Percentiles rank a stretch among this genome's conserved stretches.
Evolutionary conservation across 768 basidiomycete species (phyloP).

Genomic region (Calocybe cyanea): DNA sequence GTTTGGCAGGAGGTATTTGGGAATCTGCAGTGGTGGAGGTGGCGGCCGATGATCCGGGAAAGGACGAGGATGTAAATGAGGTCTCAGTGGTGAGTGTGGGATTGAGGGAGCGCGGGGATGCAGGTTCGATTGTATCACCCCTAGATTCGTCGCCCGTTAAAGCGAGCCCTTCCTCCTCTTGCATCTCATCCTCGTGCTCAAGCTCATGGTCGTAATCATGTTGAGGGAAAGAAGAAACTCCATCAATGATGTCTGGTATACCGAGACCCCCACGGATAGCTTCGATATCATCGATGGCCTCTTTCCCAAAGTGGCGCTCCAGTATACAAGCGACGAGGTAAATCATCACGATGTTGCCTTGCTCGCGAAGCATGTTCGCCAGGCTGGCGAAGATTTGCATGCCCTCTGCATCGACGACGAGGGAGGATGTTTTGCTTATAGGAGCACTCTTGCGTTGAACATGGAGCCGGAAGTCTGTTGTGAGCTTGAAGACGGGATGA

Average conservation of each 20-base stretch:
- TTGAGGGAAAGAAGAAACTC: slow-evolving; percentile 30
- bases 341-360: slow-evolving; percentile 68
- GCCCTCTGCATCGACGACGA: slow-evolving; percentile 59
- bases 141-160: slow-evolving; percentile 18
- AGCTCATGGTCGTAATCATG: slow-evolving; percentile 24
- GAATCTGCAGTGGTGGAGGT: too few relatives aligned
- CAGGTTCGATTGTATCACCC: slow-evolving; percentile 12
- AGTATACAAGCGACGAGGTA: slow-evolving; percentile 88
- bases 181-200: slow-evolving; percentile 19
- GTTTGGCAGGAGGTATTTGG: too few relatives aligned
- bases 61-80: slow-evolving; percentile 5
- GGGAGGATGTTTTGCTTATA: slow-evolving; percentile 62
- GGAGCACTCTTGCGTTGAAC: slow-evolving; percentile 79
- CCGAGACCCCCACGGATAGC: slow-evolving; percentile 52
- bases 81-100: slow-evolving; percentile 2
- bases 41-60: slow-evolving; percentile 7
- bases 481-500: slow-evolving; percentile 78
- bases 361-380: slow-evolving; percentile 56
- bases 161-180: slow-evolving; percentile 5
- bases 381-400: slow-evolving; percentile 69
- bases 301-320: slow-evolving; percentile 81
- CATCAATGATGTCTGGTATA: slow-evolving; percentile 68
- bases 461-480: slow-evolving; percentile 73
- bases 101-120: slow-evolving; percentile 15
- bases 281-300: slow-evolving; percentile 75